Evolutionary conservation across 345 rosid species (phyloP).

Genomic region (Passiflora organensis): DNA sequence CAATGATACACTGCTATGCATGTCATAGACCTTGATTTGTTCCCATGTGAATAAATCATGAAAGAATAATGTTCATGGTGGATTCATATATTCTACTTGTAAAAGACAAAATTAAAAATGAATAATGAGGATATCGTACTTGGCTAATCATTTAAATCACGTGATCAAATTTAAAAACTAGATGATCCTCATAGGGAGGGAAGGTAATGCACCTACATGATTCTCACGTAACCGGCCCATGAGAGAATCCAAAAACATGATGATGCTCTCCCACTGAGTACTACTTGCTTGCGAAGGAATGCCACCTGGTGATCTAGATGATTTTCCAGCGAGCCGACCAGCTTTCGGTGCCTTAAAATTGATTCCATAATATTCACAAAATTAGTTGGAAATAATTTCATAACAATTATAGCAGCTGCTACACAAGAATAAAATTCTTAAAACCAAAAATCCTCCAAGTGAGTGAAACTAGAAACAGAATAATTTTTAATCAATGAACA

Average conservation of each 20-base stretch:
- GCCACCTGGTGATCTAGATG: conserved; percentile 73
- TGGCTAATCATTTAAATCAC: not conserved
- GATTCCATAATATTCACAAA: not conserved
- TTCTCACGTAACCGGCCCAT: conserved; percentile 67
- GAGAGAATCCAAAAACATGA: conserved; percentile 86
- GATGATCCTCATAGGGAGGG: not conserved
- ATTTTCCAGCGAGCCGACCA: conserved; percentile 64
- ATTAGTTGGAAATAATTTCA: not conserved
- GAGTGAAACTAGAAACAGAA: no score
- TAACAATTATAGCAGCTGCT: conserved; percentile 4
- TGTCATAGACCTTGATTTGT: no score
- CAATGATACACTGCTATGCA: no score
- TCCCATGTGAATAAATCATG: no score
- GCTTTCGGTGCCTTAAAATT: conserved; percentile 73
- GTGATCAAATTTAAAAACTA: not conserved
- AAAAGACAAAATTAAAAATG: no score
- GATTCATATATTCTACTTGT: no score
- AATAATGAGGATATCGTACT: no score
- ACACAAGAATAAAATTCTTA: not conserved
- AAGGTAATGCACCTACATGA: conserved; percentile 52
- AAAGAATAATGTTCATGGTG: no score
- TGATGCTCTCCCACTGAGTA: conserved; percentile 90
- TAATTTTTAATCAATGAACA: no score
- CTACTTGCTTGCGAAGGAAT: conserved; percentile 48
- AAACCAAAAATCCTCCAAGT: no score